These are phyloP conservation scores for Phellopilus nigrolimitatus DNA, from an alignment of 1,284 basidiomycete genomes.

Conservation along the genomic window DNA sequence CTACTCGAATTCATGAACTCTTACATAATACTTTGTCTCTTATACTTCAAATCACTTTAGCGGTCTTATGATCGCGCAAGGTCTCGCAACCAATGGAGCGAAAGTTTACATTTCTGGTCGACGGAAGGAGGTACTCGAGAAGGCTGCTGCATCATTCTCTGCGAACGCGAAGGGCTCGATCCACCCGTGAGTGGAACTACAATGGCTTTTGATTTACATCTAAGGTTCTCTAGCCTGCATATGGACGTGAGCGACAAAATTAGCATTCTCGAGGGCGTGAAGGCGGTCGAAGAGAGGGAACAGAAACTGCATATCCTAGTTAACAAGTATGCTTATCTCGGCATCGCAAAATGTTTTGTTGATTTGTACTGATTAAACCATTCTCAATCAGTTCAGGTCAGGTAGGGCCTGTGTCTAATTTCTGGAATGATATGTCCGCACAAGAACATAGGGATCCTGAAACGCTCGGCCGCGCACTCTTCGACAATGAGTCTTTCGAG, in stretches of 20 bases:
- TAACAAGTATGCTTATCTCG: conserved; percentile 59
- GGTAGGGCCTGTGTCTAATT: conserved; percentile 54
- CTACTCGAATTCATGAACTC: background rate
- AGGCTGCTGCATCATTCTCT: conserved; percentile 20
- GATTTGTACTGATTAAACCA: background rate
- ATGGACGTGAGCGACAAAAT: conserved; percentile 70
- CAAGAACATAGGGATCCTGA: conserved; percentile 58
- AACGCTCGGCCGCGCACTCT: conserved; percentile 58
- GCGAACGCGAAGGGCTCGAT: conserved; percentile 13
- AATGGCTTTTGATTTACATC: background rate
- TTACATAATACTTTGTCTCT: background rate
- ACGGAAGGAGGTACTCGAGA: conserved; percentile 25
- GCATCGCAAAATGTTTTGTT: background rate
- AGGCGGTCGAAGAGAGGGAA: conserved; percentile 51
- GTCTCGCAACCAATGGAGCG: conserved; percentile 35
- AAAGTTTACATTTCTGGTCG: conserved; percentile 33
- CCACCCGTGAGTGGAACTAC: conserved; percentile 8
- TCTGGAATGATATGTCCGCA: conserved; percentile 50
- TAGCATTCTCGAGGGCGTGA: conserved; percentile 55
- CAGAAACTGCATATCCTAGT: conserved; percentile 74
- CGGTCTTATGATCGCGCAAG: conserved; percentile 36
- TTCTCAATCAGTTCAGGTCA: conserved; percentile 58
- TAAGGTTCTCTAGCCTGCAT: conserved; percentile 12
- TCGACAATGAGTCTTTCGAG: conserved; percentile 60
- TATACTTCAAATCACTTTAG: conserved; percentile 11